These are phyloP conservation scores for Coemansia sp. DNA, from an alignment of 192 early-diverging fungal species.

Conservation along the genomic window DNA sequence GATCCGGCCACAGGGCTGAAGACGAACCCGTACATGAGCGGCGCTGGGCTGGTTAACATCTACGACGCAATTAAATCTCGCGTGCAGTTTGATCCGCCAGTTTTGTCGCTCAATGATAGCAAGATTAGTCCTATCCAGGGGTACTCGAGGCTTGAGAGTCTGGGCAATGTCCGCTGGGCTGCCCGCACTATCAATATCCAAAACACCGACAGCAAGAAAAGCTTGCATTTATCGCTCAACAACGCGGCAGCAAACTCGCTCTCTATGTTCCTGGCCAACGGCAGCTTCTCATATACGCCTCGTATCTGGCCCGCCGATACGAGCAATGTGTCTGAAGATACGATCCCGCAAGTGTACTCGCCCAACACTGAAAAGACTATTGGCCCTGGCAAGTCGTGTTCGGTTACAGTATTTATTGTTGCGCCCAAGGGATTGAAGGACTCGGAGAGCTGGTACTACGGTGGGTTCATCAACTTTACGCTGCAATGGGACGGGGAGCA, in stretches of 20 bases:
- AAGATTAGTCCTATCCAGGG: constrained; percentile 14
- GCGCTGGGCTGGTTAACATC: constrained; percentile 74
- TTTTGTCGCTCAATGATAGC: constrained; percentile 56
- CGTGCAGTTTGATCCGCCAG: constrained; percentile 56
- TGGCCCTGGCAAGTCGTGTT: constrained; percentile 24
- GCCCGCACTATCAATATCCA: constrained; percentile 25
- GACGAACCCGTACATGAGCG: constrained; percentile 54
- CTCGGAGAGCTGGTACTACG: constrained; percentile 47
- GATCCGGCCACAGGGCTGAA: constrained; percentile 37
- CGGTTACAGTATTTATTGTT: constrained; percentile 23
- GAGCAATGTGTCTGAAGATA: not conserved
- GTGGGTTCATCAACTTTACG: constrained; percentile 42
- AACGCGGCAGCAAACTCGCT: constrained; percentile 30
- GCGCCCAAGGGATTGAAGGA: constrained; percentile 37
- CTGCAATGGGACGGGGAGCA: constrained; percentile 24
- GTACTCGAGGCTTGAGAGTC: not conserved
- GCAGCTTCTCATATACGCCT: constrained; percentile 12
- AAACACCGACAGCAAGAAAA: constrained; percentile 25
- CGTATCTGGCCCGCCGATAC: constrained; percentile 24
- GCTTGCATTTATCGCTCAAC: constrained; percentile 11
- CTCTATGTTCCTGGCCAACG: constrained; percentile 31
- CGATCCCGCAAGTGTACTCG: constrained; percentile 16
- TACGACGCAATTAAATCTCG: constrained; percentile 59
- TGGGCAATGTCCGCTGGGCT: constrained; percentile 19
- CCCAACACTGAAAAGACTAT: constrained; percentile 6